phyloP scores from a whole-genome alignment of 2,329 filamentous ascomycete genomes.

The Cytospora piceicola region DNA sequence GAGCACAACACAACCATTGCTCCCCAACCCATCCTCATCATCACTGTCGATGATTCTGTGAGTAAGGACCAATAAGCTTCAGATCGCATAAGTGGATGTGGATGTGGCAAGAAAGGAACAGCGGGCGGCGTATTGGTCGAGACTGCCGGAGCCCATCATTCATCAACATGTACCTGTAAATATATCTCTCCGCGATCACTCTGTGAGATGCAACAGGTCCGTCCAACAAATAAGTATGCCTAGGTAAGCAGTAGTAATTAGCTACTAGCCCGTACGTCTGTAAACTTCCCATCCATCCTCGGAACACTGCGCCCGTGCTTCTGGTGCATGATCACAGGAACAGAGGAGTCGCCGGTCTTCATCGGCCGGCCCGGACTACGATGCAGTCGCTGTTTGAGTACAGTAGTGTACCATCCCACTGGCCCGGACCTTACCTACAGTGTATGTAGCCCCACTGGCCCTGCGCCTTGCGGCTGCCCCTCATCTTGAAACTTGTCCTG shows the following conservation, averaged over 20 bases:
- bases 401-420: background rate
- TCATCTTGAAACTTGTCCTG: background rate
- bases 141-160: background rate
- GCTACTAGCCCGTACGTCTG: too few species aligned
- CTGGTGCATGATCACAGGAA: background rate
- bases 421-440: too few species aligned
- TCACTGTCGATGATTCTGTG: too few species aligned
- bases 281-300: background rate
- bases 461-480: background rate
- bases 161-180: background rate
- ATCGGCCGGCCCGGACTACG: background rate
- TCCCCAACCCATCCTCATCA: too few species aligned
- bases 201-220: background rate
- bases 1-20: background rate
- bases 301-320: background rate
- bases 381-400: background rate
- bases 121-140: background rate
- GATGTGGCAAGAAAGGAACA: background rate
- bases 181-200: background rate
- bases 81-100: background rate
- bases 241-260: background rate
- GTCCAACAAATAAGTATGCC: background rate
- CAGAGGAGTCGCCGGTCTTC: slow-evolving; percentile 6
- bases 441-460: too few species aligned
- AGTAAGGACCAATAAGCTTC: background rate